A percentile compares a stretch with the other conserved stretches of the same genome.
Conservation (phyloP, 2,329 filamentous ascomycete species). For the Pseudogymnoascus sp. region DNA sequence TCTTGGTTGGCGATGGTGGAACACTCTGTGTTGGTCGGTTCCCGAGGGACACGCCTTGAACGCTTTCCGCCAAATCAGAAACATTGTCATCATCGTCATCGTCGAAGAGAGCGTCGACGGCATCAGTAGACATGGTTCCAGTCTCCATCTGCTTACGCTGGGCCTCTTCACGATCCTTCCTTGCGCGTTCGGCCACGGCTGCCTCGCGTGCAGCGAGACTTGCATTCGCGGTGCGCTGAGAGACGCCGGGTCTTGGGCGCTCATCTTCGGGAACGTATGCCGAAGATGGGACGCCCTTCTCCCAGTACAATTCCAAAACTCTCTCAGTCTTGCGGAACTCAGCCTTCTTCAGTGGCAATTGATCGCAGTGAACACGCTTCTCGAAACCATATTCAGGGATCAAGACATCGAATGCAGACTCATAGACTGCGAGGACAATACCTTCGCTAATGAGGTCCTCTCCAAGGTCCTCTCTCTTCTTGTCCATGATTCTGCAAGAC, state of each 20-base stretch:
- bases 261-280: conserved; percentile 96
- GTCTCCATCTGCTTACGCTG: conserved; percentile 92
- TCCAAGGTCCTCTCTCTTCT: conserved; percentile 74
- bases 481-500: conserved; percentile 92
- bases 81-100: conserved; percentile 77
- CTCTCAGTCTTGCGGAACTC: conserved; percentile 96
- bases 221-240: conserved; percentile 66
- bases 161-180: conserved; percentile 82
- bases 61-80: conserved; percentile 82
- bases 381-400: conserved; percentile 98
- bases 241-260: conserved; percentile 73
- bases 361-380: conserved; percentile 98
- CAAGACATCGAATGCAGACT: conserved; percentile 95
- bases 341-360: conserved; percentile 96
- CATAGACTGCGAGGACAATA: conserved; percentile 94
- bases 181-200: conserved; percentile 71
- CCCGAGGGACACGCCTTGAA: conserved; percentile 80
- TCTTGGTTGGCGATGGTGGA: conserved; percentile 79
- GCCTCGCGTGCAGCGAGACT: conserved; percentile 71
- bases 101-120: conserved; percentile 91
- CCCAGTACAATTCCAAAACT: conserved; percentile 95
- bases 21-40: conserved; percentile 94
- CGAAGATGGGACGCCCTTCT: conserved; percentile 96
- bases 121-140: conserved; percentile 85
- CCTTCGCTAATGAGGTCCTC: conserved; percentile 92